A percentile compares a stretch with the other conserved stretches of the same genome.
phyloP scores from a whole-genome alignment of 345 rosid genomes.

The Aquilaria sinensis region DNA sequence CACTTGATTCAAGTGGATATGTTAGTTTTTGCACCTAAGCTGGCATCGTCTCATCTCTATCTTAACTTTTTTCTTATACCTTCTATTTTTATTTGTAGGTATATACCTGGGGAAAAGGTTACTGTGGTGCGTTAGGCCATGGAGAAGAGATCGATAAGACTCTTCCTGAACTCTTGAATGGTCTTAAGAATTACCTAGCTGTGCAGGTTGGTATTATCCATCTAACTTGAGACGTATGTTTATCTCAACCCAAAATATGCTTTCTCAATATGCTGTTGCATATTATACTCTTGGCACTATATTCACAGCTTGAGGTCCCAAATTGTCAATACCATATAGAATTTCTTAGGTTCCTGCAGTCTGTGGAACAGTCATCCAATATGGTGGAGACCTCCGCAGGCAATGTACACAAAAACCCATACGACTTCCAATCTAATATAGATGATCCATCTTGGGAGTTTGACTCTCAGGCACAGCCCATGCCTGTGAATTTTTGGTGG shows the following conservation, averaged over 20 bases:
- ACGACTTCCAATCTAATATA: too few species aligned
- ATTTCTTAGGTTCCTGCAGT: slow-evolving; percentile 83
- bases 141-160: slow-evolving; percentile 94
- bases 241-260: too few species aligned
- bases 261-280: too few species aligned
- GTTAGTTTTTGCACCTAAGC: slow-evolving; percentile 34
- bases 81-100: slow-evolving; percentile 39
- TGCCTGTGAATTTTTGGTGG: too few species aligned
- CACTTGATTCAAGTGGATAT: slow-evolving; percentile 89
- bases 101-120: slow-evolving; percentile 98
- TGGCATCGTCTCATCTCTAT: background rate
- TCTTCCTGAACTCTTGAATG: slow-evolving; percentile 55
- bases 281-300: too few species aligned
- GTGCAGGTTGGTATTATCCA: slow-evolving; percentile 56
- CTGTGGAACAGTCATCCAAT: slow-evolving; percentile 69
- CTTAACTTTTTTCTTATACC: background rate
- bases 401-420: slow-evolving; percentile 45
- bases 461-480: too few species aligned
- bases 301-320: too few species aligned
- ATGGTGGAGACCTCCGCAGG: slow-evolving; percentile 78
- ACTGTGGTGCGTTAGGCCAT: slow-evolving; percentile 96
- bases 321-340: too few species aligned
- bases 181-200: slow-evolving; percentile 55
- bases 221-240: slow-evolving; percentile 3
- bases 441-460: too few species aligned